Conservation (phyloP, 2,329 filamentous ascomycete genomes). For the Sporothrix dimorphospora region DNA sequence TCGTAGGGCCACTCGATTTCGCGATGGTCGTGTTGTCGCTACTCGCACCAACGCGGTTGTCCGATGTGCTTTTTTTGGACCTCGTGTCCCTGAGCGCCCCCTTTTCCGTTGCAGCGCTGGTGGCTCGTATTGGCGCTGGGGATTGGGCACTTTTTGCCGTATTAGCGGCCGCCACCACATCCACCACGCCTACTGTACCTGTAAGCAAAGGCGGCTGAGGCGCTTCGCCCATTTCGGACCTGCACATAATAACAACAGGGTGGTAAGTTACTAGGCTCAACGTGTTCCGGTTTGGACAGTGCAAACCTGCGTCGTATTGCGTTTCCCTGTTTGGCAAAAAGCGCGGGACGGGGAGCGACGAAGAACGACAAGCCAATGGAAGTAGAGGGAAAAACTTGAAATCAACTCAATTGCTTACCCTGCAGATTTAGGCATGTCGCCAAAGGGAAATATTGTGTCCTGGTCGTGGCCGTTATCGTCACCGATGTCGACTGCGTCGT, state of each 20-base stretch:
- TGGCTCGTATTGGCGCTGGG: slow-evolving; percentile 29
- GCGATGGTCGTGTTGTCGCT: slow-evolving; percentile 1
- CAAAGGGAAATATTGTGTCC: slow-evolving; percentile 13
- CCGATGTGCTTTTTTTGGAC: slow-evolving; percentile 20
- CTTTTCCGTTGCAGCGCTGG: slow-evolving; percentile 28
- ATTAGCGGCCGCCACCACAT: slow-evolving; percentile 16
- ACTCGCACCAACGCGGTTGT: background rate
- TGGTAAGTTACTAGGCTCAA: slow-evolving; percentile 18
- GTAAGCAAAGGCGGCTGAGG: slow-evolving; percentile 11
- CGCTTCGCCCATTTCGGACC: slow-evolving; percentile 28
- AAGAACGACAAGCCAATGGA: background rate
- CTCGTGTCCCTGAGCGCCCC: slow-evolving; percentile 26
- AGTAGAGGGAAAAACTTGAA: background rate
- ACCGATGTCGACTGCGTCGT: background rate
- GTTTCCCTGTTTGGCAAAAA: slow-evolving; percentile 9
- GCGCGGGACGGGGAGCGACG: background rate
- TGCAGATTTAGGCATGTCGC: background rate
- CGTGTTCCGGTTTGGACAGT: background rate
- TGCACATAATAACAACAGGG: slow-evolving; percentile 15
- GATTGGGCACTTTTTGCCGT: slow-evolving; percentile 29
- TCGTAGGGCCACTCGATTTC: background rate
- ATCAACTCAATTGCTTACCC: slow-evolving; percentile 21
- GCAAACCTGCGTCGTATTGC: slow-evolving; percentile 10
- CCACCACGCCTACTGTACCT: slow-evolving; percentile 13
- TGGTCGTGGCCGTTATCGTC: background rate